Conservation (phyloP, 768 basidiomycete genomes). For the Termitomyces sp. region DNA sequence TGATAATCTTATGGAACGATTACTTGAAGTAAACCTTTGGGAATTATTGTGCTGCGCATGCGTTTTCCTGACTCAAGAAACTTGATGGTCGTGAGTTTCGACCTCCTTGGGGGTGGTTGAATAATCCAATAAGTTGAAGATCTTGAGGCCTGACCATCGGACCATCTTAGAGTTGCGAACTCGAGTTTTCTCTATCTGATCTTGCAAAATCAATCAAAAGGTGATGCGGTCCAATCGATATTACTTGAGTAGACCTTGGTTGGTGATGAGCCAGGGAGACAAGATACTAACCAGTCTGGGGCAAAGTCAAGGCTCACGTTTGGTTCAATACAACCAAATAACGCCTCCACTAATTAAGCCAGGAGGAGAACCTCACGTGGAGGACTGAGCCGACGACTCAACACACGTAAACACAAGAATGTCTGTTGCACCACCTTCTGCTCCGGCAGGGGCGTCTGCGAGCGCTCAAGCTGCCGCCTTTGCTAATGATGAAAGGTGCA, state of each 20-base stretch:
- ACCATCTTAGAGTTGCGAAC: too few relatives aligned
- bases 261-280: too few relatives aligned
- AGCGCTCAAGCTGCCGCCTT: conserved; percentile 38
- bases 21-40: background rate
- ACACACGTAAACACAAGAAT: conserved; percentile 38
- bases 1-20: background rate
- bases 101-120: background rate
- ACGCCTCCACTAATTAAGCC: background rate
- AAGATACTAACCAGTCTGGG: background rate
- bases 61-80: background rate
- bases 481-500: conserved; percentile 65
- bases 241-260: background rate
- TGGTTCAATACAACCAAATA: background rate
- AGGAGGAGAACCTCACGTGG: too few relatives aligned
- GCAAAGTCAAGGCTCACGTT: background rate
- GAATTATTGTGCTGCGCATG: background rate
- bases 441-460: conserved; percentile 47
- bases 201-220: too few relatives aligned
- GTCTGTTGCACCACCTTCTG: conserved; percentile 42
- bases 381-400: conserved; percentile 19
- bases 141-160: background rate
- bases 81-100: too few relatives aligned
- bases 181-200: background rate
- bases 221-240: background rate
- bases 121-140: background rate